Evolutionary conservation across 192 early-diverging fungal genomes (phyloP), one percentile per base, ranked within the genome.

Genomic region (Backusella tuberculispora): DNA sequence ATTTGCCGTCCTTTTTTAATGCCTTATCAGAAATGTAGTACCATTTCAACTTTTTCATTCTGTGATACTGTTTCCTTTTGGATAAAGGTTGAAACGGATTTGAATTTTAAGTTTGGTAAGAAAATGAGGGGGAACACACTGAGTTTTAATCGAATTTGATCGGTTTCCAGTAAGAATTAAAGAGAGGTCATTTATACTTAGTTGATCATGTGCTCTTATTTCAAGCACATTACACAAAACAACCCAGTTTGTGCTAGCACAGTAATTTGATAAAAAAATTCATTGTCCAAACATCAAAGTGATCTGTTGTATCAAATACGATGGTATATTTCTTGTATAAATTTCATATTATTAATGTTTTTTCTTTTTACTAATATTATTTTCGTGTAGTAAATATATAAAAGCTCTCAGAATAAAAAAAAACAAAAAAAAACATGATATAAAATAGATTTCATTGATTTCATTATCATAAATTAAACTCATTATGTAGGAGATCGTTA

Each of bases 141-240:
- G 66, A 67, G 8, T 41, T 67, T 19, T 3, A 19, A 43, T 19
- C 70, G 41, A 9, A 47, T 69, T 71, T 78, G 73, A 63, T 80
- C 80, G 46, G 76, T 76, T 50, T 85, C 84, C 63, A 76, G 53
- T 24, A 85, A 50, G 10, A 66, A 50, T 15, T 79, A 78, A 60
- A 21, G 12, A 56, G 19, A 24, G 21, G 53, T 60, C 53, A 60
- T 60, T 37, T 56, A 80, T 77, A 47, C 78, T 77, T 19, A 81
- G 76, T 26, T 21, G 76, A 83, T 78, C 60, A 83, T 72, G 68
- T 85, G 84, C 21, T 80, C 69, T 48, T 80, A 78, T 74, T 83
- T 74, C 26, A 83, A 63, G 64, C 81, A 66, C 45, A 81, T 83
- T 50, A 85, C 53, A 60, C 53, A 60, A 26, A 12, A 3, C 21